phyloP scores from a whole-genome alignment of 768 basidiomycete genomes.

The Lactarius vividus region DNA sequence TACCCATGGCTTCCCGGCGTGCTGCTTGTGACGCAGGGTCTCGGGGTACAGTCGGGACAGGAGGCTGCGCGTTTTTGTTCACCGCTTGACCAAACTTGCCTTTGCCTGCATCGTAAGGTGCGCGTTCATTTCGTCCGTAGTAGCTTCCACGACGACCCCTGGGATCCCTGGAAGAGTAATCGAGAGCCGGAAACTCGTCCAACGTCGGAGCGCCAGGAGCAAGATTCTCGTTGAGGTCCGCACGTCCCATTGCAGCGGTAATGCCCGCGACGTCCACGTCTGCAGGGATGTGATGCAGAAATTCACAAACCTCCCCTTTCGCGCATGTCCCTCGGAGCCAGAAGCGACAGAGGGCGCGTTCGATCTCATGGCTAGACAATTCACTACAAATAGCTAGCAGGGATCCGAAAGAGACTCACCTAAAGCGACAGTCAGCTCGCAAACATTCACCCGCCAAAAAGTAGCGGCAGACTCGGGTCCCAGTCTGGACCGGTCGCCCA shows the following conservation, averaged over 20 bases:
- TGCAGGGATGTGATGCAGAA: constrained; percentile 86
- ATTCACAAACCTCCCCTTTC: constrained; percentile 95
- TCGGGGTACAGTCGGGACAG: constrained; percentile 33
- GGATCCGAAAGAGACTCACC: constrained; percentile 48
- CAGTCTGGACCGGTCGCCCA: constrained; percentile 56
- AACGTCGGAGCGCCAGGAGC: constrained; percentile 38
- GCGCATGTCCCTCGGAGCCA: constrained; percentile 98
- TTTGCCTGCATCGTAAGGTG: constrained; percentile 76
- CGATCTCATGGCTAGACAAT: constrained; percentile 78
- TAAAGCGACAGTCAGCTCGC: constrained; percentile 95
- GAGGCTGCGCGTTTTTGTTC: constrained; percentile 54
- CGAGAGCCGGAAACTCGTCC: constrained; percentile 75
- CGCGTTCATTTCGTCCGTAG: constrained; percentile 37
- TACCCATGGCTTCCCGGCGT: constrained; percentile 57
- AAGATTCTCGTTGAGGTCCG: constrained; percentile 50
- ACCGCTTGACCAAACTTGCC: constrained; percentile 89
- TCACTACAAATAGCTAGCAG: constrained; percentile 17
- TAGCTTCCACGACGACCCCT: constrained; percentile 43
- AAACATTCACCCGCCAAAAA: constrained; percentile 96
- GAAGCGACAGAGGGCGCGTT: constrained; percentile 92
- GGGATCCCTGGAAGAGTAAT: constrained; percentile 37
- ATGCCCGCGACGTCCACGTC: constrained; percentile 77
- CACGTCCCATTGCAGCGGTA: constrained; percentile 63
- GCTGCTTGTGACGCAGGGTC: constrained; percentile 43
- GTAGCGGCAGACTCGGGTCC: constrained; percentile 89